These are phyloP conservation scores for Acacia confusa DNA, from an alignment of 306 rosid species.

Conservation along the genomic window DNA sequence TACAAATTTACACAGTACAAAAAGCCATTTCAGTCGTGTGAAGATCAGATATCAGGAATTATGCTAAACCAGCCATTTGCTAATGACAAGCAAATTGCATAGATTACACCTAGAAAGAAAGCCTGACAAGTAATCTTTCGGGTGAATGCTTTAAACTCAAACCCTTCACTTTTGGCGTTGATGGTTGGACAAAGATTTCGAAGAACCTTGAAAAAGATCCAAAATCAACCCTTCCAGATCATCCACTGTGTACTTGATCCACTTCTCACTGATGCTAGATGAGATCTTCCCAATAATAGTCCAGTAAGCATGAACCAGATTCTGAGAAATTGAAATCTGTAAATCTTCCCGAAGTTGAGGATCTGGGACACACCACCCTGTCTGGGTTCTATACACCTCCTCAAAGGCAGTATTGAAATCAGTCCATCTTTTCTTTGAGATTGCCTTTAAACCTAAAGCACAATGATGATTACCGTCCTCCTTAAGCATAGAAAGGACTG, in stretches of 20 bases:
- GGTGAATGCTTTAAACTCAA: neutral
- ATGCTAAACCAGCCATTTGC: constrained; percentile 16
- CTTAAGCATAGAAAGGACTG: constrained; percentile 39
- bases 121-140: neutral
- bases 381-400: constrained; percentile 64
- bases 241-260: constrained; percentile 50
- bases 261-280: constrained; percentile 42
- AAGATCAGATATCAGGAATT: constrained; percentile 12
- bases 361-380: constrained; percentile 61
- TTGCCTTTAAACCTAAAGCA: constrained; percentile 22
- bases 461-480: constrained; percentile 11
- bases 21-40: constrained; percentile 18
- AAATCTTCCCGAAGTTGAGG: constrained; percentile 54
- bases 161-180: constrained; percentile 38
- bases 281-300: constrained; percentile 39
- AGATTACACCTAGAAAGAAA: neutral
- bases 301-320: constrained; percentile 57
- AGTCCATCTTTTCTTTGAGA: constrained; percentile 40
- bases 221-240: constrained; percentile 49
- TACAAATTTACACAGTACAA: constrained; percentile 2
- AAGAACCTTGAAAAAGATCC: constrained; percentile 61
- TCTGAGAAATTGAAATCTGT: constrained; percentile 57
- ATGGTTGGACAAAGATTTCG: constrained; percentile 37
- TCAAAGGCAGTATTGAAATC: constrained; percentile 50
- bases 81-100: constrained; percentile 18